Evolutionary conservation across 495 filamentous ascomycete genomes (phyloP), one percentile per base, ranked within the genome.

Genomic region (Penicillium coffeae): DNA sequence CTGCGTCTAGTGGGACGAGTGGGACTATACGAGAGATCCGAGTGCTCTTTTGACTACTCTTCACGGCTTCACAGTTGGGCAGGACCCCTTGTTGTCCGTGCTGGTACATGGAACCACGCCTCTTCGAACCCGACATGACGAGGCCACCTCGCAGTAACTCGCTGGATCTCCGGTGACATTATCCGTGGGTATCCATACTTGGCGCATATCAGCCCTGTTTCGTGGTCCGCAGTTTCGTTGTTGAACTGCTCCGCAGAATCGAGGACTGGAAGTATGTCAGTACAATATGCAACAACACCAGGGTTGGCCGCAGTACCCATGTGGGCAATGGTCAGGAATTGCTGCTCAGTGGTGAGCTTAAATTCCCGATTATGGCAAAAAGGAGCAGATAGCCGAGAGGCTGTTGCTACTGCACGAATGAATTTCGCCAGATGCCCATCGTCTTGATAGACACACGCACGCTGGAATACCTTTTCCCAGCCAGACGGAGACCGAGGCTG

Each of bases 401-500:
- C 63, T 22, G 63, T 66, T 34, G 65, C 63, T 32, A 66, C 37
- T 3, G 59, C 65, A 2, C 70, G 59, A 15, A 74, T 54, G 34
- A 71, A 59, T 50, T 74, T 74, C 10, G 54, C 60, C 1, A 63
- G 43, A 45, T 72, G 70, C 0, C 70, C 70, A 35, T 74, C 70
- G 25, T 74, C 70, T 25, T 63, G 47, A 12, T 57, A 48, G n/a
- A 55, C 40, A 15, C 49, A 58, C 3, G 69, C 56, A 2, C 48
- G 60, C 1, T 39, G 20, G 52, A 58, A 74, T 0, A 74, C 25
- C 14, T 48, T 50, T 0, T 27, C 16, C 70, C 70, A 72, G 14
- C 55, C 63, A 12, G 52, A 54, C 32, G 59, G 64, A 5, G 19
- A 44, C 21, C 16, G 38, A 14, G 44, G 38, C 15, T 21, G 27